Evolutionary conservation across 345 rosid species (phyloP).

Genomic region (Trapa bicornis): DNA sequence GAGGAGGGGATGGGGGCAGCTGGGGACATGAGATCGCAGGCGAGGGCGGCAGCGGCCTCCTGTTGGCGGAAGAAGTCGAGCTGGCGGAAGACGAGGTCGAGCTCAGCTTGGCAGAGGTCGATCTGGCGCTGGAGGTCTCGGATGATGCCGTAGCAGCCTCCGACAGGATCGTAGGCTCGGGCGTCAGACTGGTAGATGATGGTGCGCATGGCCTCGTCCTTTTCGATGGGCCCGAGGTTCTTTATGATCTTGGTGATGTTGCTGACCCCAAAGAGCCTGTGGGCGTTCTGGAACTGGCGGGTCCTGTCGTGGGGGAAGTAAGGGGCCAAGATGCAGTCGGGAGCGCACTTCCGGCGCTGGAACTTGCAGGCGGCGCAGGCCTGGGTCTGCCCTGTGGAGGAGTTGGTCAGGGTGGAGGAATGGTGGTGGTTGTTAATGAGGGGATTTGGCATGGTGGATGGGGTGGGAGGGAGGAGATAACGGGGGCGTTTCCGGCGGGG

Average conservation of each 20-base stretch:
- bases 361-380: conserved; percentile 98
- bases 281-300: conserved; percentile 81
- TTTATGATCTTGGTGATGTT: conserved; percentile 80
- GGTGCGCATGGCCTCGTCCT: conserved; percentile 76
- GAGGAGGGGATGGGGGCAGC: too few species aligned
- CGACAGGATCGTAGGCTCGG: conserved; percentile 75
- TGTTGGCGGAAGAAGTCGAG: conserved; percentile 40
- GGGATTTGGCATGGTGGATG: conserved; percentile 2
- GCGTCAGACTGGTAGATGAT: conserved; percentile 81
- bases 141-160: conserved; percentile 63
- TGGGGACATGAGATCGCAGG: conserved; percentile 11
- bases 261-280: conserved; percentile 84
- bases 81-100: conserved; percentile 72
- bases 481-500: conserved; percentile 57
- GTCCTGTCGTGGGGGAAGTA: conserved; percentile 84
- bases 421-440: conserved; percentile 7
- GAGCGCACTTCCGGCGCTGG: conserved; percentile 85
- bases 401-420: not conserved
- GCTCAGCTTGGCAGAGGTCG: conserved; percentile 52
- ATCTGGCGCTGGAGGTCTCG: conserved; percentile 64
- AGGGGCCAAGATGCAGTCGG: conserved; percentile 94
- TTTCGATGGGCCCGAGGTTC: conserved; percentile 43
- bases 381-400: conserved; percentile 21
- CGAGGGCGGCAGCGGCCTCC: conserved; percentile 14
- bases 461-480: conserved; percentile 27